Percentiles rank a stretch among this genome's conserved stretches.
Conservation (phyloP, 2,329 filamentous ascomycete genomes). For the Fusarium hostae region DNA sequence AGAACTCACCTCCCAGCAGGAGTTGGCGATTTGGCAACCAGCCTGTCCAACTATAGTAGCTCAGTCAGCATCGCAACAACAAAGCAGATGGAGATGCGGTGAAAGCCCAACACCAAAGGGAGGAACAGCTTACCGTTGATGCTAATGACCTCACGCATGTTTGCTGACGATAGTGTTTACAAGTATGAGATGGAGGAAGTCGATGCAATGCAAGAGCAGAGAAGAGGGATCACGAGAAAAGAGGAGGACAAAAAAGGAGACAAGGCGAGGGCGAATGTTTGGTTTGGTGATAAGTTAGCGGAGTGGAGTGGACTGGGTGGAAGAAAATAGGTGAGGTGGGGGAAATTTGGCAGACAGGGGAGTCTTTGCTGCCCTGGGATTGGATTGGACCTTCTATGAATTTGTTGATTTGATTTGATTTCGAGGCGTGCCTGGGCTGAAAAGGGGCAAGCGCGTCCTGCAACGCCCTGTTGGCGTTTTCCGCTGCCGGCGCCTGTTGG, state of each 20-base stretch:
- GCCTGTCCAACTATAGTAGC: constrained; percentile 90
- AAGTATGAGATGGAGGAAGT: constrained; percentile 43
- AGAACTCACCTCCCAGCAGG: constrained; percentile 97
- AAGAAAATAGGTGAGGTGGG: constrained; percentile 57
- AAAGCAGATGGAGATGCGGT: constrained; percentile 53
- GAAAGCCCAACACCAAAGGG: constrained; percentile 47
- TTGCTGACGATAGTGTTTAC: constrained; percentile 56
- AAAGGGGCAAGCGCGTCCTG: constrained; percentile 52
- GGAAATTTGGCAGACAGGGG: constrained; percentile 58
- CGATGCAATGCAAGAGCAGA: constrained; percentile 51
- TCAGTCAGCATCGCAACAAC: constrained; percentile 60
- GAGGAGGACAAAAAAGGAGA: constrained; percentile 42
- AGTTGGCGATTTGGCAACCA: constrained; percentile 99
- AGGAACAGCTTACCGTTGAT: constrained; percentile 84
- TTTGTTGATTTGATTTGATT: constrained; percentile 52
- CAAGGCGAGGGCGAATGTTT: constrained; percentile 41
- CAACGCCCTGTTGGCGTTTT: constrained; percentile 37
- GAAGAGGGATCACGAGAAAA: constrained; percentile 43
- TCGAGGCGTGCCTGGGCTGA: constrained; percentile 46
- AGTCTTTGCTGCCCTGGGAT: constrained; percentile 46
- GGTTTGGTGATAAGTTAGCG: constrained; percentile 43
- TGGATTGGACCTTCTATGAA: constrained; percentile 36
- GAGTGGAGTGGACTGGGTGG: constrained; percentile 39
- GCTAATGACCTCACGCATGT: constrained; percentile 99
- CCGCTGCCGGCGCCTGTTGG: constrained; percentile 36